phyloP scores from a whole-genome alignment of 208 protist genomes.

The Crithidia sp. region DNA sequence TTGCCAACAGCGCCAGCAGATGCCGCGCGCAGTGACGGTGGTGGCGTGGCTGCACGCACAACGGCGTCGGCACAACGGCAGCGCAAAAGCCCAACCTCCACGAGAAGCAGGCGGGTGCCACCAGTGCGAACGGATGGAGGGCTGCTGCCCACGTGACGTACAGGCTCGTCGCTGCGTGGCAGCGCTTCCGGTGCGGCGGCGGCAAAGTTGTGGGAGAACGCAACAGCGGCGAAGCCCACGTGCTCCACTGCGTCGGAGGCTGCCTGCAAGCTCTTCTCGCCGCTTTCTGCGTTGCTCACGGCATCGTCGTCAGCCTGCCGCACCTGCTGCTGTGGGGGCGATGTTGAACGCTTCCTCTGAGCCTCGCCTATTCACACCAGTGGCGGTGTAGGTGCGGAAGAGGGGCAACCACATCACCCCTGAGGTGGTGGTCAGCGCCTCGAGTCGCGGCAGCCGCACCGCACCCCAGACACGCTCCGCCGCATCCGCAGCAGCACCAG shows the following conservation, averaged over 20 bases:
- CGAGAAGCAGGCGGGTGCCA: conserved; percentile 8
- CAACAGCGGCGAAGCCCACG: conserved; percentile 46
- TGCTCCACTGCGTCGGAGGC: conserved; percentile 5
- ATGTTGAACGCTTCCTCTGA: too few relatives aligned
- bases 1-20: too few relatives aligned
- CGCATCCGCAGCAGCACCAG: neutral
- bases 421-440: conserved; percentile 12
- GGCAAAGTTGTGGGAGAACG: conserved; percentile 57
- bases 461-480: conserved; percentile 21
- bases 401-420: conserved; percentile 41
- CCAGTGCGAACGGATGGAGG: neutral
- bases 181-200: neutral
- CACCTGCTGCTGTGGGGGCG: neutral
- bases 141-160: too few relatives aligned
- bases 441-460: conserved; percentile 19
- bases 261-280: neutral
- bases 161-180: neutral
- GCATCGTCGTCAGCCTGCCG: neutral
- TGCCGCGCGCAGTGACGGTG: too few relatives aligned
- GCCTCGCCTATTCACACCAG: too few relatives aligned
- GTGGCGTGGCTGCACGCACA: neutral
- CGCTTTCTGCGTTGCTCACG: neutral
- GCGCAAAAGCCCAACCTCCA: conserved; percentile 17
- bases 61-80: neutral
- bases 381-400: conserved; percentile 6